These are phyloP conservation scores for Taiozyma sp. DNA, from an alignment of 1,139 yeast genomes.

Conservation along the genomic window DNA sequence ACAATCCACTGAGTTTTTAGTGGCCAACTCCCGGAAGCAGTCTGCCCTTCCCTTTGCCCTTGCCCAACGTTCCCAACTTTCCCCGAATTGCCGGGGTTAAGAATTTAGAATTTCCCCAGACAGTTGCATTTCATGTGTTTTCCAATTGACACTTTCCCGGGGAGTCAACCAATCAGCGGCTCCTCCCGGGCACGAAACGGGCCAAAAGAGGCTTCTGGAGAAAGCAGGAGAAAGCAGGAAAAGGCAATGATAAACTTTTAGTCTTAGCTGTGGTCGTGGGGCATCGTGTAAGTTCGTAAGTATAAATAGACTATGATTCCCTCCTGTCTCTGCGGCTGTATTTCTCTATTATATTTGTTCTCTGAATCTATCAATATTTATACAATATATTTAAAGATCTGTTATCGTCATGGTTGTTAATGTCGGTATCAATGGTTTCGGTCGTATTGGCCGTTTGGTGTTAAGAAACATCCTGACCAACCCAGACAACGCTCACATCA, in stretches of 20 bases:
- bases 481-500: conserved; percentile 68
- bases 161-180: background rate
- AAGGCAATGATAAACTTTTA: too few species aligned
- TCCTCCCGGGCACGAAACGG: background rate
- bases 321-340: background rate
- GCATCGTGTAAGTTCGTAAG: background rate
- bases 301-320: background rate
- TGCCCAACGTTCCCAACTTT: background rate
- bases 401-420: conserved; percentile 14
- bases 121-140: background rate
- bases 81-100: background rate
- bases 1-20: too few species aligned
- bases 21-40: background rate
- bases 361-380: too few species aligned
- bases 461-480: conserved; percentile 72
- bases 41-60: background rate
- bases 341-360: too few species aligned
- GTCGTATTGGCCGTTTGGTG: conserved; percentile 83
- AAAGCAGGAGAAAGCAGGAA: background rate
- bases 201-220: background rate
- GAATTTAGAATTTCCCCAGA: background rate
- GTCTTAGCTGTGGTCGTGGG: too few species aligned
- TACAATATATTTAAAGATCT: background rate
- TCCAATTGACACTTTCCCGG: background rate
- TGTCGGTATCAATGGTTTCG: conserved; percentile 88